Conservation (phyloP, 768 basidiomycete species). For the Boletus rubropictus region DNA sequence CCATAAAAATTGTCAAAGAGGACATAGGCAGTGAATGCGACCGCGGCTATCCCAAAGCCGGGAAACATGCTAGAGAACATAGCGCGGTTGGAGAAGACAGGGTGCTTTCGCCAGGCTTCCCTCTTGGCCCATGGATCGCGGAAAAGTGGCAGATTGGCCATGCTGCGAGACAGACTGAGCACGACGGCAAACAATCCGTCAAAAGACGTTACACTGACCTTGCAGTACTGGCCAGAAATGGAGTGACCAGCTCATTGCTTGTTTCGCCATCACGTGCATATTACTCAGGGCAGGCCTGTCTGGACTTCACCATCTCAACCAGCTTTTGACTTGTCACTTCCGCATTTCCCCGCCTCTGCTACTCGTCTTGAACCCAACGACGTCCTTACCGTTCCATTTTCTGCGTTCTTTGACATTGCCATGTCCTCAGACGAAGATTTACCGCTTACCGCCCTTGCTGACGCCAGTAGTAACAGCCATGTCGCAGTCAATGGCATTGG, state of each 20-base stretch:
- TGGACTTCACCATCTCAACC: conserved; percentile 36
- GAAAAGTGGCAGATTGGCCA: conserved; percentile 67
- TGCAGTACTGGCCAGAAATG: conserved; percentile 8
- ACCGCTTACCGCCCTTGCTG: conserved; percentile 38
- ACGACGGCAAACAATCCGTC: neutral
- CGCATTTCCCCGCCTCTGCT: conserved; percentile 22
- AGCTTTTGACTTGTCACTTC: conserved; percentile 29
- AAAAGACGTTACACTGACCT: conserved; percentile 16
- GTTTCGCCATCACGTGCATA: conserved; percentile 20
- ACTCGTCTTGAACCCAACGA: neutral
- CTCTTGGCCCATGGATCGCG: conserved; percentile 93
- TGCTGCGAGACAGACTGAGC: conserved; percentile 29
- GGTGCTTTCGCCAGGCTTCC: conserved; percentile 88
- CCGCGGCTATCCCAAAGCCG: conserved; percentile 89
- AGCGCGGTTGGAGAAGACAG: conserved; percentile 78
- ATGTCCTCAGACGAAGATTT: conserved; percentile 59
- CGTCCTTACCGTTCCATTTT: conserved; percentile 4
- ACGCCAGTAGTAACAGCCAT: conserved; percentile 40
- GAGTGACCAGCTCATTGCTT: neutral
- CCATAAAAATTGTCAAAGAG: conserved; percentile 69
- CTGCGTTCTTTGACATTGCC: conserved; percentile 27
- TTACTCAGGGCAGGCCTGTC: conserved; percentile 54
- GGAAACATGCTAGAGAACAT: conserved; percentile 93
- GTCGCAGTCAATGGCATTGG: conserved; percentile 42
- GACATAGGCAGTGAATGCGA: conserved; percentile 89